Conservation (phyloP, 129 eudicot genomes). For the Deinandra increscens region DNA sequence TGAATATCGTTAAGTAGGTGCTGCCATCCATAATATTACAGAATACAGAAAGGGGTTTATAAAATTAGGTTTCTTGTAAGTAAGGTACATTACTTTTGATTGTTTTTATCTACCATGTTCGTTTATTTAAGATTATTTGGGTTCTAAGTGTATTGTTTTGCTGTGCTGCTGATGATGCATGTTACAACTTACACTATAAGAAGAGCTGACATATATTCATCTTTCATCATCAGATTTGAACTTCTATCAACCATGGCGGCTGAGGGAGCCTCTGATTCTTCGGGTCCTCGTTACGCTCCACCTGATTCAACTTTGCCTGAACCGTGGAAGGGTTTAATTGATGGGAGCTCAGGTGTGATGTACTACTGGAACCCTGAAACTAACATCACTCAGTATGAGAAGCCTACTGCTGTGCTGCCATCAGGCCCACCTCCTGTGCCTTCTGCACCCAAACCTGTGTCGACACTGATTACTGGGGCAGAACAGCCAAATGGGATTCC, state of each 20-base stretch:
- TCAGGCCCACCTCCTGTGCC: too few relatives aligned
- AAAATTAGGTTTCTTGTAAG: neutral
- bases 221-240: constrained; percentile 22
- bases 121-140: neutral
- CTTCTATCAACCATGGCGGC: constrained; percentile 50
- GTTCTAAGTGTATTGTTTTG: neutral
- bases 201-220: constrained; percentile 2
- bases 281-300: constrained; percentile 93
- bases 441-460: constrained; percentile 49
- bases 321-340: constrained; percentile 96
- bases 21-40: neutral
- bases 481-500: constrained; percentile 46
- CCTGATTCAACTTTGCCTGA: constrained; percentile 88
- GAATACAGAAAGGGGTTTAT: neutral
- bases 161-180: neutral
- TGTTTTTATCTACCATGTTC: neutral
- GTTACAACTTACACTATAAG: neutral
- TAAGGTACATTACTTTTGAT: neutral
- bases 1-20: neutral
- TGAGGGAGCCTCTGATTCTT: constrained; percentile 60
- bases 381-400: constrained; percentile 87
- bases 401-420: constrained; percentile 46
- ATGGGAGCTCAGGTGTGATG: constrained; percentile 73
- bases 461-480: constrained; percentile 38
- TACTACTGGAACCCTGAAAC: constrained; percentile 98